phyloP scores from a whole-genome alignment of 1,284 basidiomycete species.

The Austroboletus sp. region DNA sequence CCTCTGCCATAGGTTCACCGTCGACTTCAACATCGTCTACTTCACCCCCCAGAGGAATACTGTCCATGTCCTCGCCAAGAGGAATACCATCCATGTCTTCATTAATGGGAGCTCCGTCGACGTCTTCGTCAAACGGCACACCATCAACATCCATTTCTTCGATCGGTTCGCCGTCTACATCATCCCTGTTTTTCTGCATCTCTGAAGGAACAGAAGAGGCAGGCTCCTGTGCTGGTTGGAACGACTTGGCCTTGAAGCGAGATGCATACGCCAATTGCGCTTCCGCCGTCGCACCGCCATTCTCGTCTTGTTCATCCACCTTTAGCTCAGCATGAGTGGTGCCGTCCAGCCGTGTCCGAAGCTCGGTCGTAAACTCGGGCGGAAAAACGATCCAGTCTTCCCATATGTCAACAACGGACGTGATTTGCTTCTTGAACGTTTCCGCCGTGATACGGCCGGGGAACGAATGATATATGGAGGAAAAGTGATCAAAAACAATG shows the following conservation, averaged over 20 bases:
- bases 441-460: slow-evolving; percentile 90
- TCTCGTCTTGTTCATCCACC: slow-evolving; percentile 29
- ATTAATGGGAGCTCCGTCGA: slow-evolving; percentile 37
- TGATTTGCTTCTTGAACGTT: slow-evolving; percentile 86
- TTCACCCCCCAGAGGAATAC: slow-evolving; percentile 25
- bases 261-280: slow-evolving; percentile 38
- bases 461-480: slow-evolving; percentile 87
- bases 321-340: slow-evolving; percentile 31
- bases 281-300: slow-evolving; percentile 29
- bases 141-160: slow-evolving; percentile 38
- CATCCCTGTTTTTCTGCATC: slow-evolving; percentile 37
- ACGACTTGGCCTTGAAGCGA: slow-evolving; percentile 73
- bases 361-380: slow-evolving; percentile 69
- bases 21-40: slow-evolving; percentile 21
- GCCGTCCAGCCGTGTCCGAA: slow-evolving; percentile 70
- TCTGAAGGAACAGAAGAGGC: slow-evolving; percentile 28
- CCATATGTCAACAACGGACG: slow-evolving; percentile 84
- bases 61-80: slow-evolving; percentile 32
- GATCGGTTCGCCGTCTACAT: slow-evolving; percentile 35
- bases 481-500: slow-evolving; percentile 87
- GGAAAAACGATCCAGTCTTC: slow-evolving; percentile 93
- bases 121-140: slow-evolving; percentile 40
- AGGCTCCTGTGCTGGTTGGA: slow-evolving; percentile 57
- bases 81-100: slow-evolving; percentile 32
- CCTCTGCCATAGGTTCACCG: slow-evolving; percentile 30